Percentiles rank a stretch among this genome's conserved stretches.
Evolutionary conservation across 2,329 filamentous ascomycete genomes (phyloP).

Genomic region (Trematosphaeria pertusa): DNA sequence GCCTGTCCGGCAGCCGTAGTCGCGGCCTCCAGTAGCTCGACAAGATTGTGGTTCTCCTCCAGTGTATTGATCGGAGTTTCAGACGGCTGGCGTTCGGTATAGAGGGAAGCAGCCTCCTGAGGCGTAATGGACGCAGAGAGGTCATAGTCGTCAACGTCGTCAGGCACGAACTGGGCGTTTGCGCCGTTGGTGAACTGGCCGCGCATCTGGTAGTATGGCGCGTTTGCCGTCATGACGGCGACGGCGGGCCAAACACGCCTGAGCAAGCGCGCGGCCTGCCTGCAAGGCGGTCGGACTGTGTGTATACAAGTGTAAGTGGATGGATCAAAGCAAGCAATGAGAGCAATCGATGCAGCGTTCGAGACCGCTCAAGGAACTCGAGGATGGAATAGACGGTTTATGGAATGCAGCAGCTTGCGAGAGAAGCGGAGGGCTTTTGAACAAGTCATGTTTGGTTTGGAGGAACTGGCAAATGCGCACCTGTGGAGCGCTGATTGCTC

Average conservation of each 20-base stretch:
- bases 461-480: constrained; percentile 26
- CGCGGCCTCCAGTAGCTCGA: constrained; percentile 46
- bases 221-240: constrained; percentile 42
- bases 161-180: constrained; percentile 29
- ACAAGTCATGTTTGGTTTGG: constrained; percentile 22
- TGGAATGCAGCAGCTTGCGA: constrained; percentile 12
- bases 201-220: constrained; percentile 45
- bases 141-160: constrained; percentile 30
- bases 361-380: constrained; percentile 19
- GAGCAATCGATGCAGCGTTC: constrained; percentile 11
- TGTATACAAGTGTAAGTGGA: constrained; percentile 29
- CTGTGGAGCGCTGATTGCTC: constrained; percentile 36
- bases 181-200: constrained; percentile 37
- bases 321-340: constrained; percentile 17
- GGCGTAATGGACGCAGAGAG: constrained; percentile 22
- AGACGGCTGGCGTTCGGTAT: constrained; percentile 23
- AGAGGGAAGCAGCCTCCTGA: constrained; percentile 21
- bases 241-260: constrained; percentile 2
- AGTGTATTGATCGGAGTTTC: constrained; percentile 21
- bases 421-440: constrained; percentile 17
- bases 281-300: constrained; percentile 3
- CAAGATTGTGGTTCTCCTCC: constrained; percentile 42
- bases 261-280: neutral
- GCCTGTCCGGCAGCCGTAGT: constrained; percentile 42
- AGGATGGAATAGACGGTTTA: constrained; percentile 16